These are phyloP conservation scores for Mycena chlorophos DNA, from an alignment of 768 basidiomycete genomes.

Conservation along the genomic window DNA sequence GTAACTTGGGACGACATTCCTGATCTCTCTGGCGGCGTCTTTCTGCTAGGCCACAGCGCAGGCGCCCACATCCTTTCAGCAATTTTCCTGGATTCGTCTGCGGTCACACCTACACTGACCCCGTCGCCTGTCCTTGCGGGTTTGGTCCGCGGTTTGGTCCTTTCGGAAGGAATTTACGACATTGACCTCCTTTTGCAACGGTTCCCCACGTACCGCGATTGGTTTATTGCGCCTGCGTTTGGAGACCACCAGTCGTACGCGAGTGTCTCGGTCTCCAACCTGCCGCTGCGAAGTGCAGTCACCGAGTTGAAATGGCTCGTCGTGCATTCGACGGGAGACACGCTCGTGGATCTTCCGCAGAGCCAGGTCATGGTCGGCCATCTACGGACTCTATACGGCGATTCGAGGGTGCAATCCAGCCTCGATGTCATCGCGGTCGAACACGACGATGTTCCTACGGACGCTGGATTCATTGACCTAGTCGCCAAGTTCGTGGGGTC, in stretches of 20 bases:
- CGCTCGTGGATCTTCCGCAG: conserved; percentile 63
- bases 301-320: conserved; percentile 62
- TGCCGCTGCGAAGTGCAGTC: conserved; percentile 36
- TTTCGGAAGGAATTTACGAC: conserved; percentile 82
- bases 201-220: conserved; percentile 66
- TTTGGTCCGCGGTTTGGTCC: conserved; percentile 52
- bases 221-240: conserved; percentile 72
- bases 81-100: conserved; percentile 59
- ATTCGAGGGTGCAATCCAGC: conserved; percentile 28
- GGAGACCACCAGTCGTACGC: conserved; percentile 51
- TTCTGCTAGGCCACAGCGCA: conserved; percentile 79
- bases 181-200: conserved; percentile 59
- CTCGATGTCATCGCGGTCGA: conserved; percentile 46
- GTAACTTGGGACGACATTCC: conserved; percentile 43
- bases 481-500: neutral
- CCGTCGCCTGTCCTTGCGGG: conserved; percentile 45
- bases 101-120: conserved; percentile 41
- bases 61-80: conserved; percentile 77
- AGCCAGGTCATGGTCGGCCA: conserved; percentile 58
- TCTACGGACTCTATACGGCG: conserved; percentile 42
- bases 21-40: conserved; percentile 39
- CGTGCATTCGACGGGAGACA: conserved; percentile 74
- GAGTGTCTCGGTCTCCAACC: conserved; percentile 45
- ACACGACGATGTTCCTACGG: conserved; percentile 53
- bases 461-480: conserved; percentile 10